These are phyloP conservation scores for Ophiostoma himal-ulmi DNA, from an alignment of 2,329 filamentous ascomycete species.

Conservation along the genomic window DNA sequence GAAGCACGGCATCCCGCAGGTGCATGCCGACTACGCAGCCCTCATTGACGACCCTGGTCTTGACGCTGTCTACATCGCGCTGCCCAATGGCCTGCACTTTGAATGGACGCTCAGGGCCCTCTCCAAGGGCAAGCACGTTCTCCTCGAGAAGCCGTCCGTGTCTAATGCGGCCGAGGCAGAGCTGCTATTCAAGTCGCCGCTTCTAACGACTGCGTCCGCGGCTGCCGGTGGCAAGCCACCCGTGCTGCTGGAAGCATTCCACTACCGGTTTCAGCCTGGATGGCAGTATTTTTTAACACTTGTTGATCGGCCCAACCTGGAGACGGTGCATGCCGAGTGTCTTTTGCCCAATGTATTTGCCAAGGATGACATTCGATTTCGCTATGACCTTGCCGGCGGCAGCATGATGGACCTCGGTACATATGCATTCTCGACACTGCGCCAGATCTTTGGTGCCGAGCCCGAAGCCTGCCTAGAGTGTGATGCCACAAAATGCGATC, in stretches of 20 bases:
- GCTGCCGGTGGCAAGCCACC: constrained; percentile 33
- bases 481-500: constrained; percentile 30
- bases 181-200: constrained; percentile 39
- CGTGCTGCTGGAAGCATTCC: constrained; percentile 49
- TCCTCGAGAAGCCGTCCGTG: constrained; percentile 50
- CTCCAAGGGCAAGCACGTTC: constrained; percentile 47
- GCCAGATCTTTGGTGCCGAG: constrained; percentile 37
- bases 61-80: constrained; percentile 47
- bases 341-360: constrained; percentile 33
- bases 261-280: constrained; percentile 46
- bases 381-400: constrained; percentile 24
- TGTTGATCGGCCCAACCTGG: constrained; percentile 37
- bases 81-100: constrained; percentile 40
- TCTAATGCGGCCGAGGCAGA: constrained; percentile 42
- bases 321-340: constrained; percentile 32
- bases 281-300: constrained; percentile 39
- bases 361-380: constrained; percentile 37
- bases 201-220: constrained; percentile 30
- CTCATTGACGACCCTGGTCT: constrained; percentile 35
- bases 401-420: constrained; percentile 36
- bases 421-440: constrained; percentile 36
- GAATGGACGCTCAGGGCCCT: constrained; percentile 47
- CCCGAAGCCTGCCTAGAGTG: constrained; percentile 37
- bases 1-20: constrained; percentile 46
- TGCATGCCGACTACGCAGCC: constrained; percentile 41